Evolutionary conservation across 768 basidiomycete species (phyloP).

Genomic region (Tricholoma saponaceum): DNA sequence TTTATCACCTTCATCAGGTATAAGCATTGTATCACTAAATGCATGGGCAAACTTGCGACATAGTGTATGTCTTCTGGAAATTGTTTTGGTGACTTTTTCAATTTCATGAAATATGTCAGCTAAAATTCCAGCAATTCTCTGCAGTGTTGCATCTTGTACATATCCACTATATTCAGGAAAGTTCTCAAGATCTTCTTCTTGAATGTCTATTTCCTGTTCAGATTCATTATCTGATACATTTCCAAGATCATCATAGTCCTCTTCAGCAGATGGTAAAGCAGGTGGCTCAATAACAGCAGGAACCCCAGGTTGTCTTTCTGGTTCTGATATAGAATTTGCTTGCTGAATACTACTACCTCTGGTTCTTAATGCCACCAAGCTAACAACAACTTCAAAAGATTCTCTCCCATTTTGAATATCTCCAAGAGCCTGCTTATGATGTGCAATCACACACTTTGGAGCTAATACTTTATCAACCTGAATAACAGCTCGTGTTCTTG

Average conservation of each 20-base stretch:
- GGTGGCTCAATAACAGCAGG: not conserved
- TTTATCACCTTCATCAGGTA: conserved; percentile 15
- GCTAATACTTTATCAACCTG: conserved; percentile 12
- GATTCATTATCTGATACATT: not conserved
- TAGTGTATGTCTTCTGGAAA: too few species aligned
- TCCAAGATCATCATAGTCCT: not conserved
- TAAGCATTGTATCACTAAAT: conserved; percentile 15
- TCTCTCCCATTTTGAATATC: conserved; percentile 2
- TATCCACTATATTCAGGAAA: conserved; percentile 3
- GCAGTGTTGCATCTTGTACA: not conserved
- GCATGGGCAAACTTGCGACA: conserved; percentile 9
- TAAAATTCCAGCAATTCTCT: too few species aligned
- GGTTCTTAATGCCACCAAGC: conserved; percentile 6
- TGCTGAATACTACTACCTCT: not conserved
- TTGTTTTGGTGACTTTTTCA: too few species aligned
- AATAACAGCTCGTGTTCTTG: conserved; percentile 11
- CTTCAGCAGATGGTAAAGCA: not conserved
- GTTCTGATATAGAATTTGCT: not conserved
- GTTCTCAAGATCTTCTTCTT: conserved; percentile 1
- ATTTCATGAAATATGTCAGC: too few species aligned
- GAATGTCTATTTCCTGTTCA: not conserved
- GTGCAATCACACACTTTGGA: conserved; percentile 9
- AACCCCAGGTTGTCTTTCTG: not conserved
- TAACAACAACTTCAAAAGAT: conserved; percentile 11
- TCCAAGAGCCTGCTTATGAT: conserved; percentile 6